Evolutionary conservation across 2,329 filamentous ascomycete species (phyloP).

Genomic region (Aspergillus texensis): DNA sequence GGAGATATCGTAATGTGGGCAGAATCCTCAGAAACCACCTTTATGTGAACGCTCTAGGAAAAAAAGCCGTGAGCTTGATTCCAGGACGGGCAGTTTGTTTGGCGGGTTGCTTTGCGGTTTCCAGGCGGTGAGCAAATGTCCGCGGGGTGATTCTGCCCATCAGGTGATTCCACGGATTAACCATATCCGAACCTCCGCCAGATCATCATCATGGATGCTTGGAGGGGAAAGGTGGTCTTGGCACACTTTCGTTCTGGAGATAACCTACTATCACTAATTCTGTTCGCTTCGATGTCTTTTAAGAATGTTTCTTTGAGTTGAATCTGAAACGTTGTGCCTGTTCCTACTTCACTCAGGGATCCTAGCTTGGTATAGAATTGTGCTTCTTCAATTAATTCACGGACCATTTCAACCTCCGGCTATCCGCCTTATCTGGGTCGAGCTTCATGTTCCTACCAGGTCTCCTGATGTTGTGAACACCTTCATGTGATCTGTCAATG

Average conservation of each 20-base stretch:
- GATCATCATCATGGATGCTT: conserved; percentile 26
- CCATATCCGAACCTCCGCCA: conserved; percentile 22
- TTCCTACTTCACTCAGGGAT: neutral
- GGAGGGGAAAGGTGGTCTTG: conserved; percentile 26
- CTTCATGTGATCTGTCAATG: conserved; percentile 17
- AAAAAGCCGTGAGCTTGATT: conserved; percentile 27
- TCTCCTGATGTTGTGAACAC: conserved; percentile 15
- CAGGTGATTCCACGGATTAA: conserved; percentile 28
- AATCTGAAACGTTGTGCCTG: neutral
- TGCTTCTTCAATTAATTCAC: neutral
- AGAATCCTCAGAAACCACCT: neutral
- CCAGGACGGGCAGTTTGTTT: conserved; percentile 39
- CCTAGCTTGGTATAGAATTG: neutral
- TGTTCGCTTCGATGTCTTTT: conserved; percentile 1
- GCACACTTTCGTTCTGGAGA: conserved; percentile 22
- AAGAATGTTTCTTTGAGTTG: neutral
- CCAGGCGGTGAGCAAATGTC: conserved; percentile 29
- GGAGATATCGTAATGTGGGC: neutral
- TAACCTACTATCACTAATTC: conserved; percentile 15
- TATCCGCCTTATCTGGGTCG: conserved; percentile 10
- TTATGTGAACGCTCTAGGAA: conserved; percentile 8
- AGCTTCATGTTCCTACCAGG: conserved; percentile 13
- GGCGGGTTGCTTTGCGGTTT: conserved; percentile 29
- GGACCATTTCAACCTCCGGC: conserved; percentile 2
- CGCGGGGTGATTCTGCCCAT: conserved; percentile 30